phyloP scores from a whole-genome alignment of 2,329 filamentous ascomycete genomes.

The Diaporthe vexans region DNA sequence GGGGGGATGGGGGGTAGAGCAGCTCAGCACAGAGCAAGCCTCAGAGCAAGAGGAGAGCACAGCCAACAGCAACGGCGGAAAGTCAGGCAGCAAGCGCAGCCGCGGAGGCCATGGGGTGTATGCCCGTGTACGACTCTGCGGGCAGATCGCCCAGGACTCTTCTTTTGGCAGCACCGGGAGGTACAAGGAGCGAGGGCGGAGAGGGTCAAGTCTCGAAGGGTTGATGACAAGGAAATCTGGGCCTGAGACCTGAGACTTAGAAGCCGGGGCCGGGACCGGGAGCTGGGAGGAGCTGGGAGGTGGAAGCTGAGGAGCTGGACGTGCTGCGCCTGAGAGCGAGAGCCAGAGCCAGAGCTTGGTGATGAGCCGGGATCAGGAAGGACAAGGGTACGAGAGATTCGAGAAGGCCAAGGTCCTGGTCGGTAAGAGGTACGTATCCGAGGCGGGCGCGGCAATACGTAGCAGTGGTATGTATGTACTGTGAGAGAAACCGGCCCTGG shows the following conservation, averaged over 20 bases:
- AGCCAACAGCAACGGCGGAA: slow-evolving; percentile 45
- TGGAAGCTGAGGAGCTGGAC: slow-evolving; percentile 37
- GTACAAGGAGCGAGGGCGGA: slow-evolving; percentile 36
- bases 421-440: slow-evolving; percentile 39
- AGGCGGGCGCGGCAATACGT: slow-evolving; percentile 22
- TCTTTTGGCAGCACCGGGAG: slow-evolving; percentile 29
- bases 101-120: slow-evolving; percentile 47
- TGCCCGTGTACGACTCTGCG: slow-evolving; percentile 31
- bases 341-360: slow-evolving; percentile 28
- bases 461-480: neutral
- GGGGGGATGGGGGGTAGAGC: slow-evolving; percentile 29
- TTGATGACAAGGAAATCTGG: slow-evolving; percentile 40
- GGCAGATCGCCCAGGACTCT: slow-evolving; percentile 36
- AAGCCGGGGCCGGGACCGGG: slow-evolving; percentile 37
- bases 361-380: slow-evolving; percentile 34
- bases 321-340: slow-evolving; percentile 28
- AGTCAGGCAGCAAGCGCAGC: slow-evolving; percentile 52
- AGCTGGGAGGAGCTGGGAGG: slow-evolving; percentile 29
- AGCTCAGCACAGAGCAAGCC: slow-evolving; percentile 41
- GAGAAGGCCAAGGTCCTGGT: slow-evolving; percentile 36
- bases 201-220: slow-evolving; percentile 24
- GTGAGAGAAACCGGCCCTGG: slow-evolving; percentile 35
- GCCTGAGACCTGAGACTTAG: slow-evolving; percentile 36
- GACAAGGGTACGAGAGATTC: slow-evolving; percentile 39
- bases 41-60: slow-evolving; percentile 39